Evolutionary conservation across 2,329 filamentous ascomycete genomes (phyloP), one percentile per base, ranked within the genome.

Genomic region (Aspergillus cejpii): DNA sequence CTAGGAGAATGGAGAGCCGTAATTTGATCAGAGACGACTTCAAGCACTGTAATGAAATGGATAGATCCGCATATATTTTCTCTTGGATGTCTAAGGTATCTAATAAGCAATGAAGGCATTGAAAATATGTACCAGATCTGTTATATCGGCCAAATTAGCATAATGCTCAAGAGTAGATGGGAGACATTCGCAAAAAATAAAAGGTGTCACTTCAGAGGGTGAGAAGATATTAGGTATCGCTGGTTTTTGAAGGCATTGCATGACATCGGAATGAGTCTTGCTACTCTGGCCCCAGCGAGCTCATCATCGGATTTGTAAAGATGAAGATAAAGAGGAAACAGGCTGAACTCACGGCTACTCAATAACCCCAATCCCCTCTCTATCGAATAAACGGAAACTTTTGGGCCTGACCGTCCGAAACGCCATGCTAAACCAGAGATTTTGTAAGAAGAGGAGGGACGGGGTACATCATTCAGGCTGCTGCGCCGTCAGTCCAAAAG

Each of bases 171-270:
- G 15, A 8, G 19, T 4, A 12, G 4, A 15, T 3, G n/a, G 44
- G 28, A 37, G 31, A 31, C n/a, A 39, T 14, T 10, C 31, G n/a
- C 17, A 39, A 39, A 34, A n/a, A 12, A 29, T 12, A 37, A 31
- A 48, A 48, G 40, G 43, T 52, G 63, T 80, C 78, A 80, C 76
- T 34, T 34, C 31, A 80, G 64, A 72, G 50, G n/a, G 62, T 75
- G 80, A 83, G 80, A 83, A 83, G 80, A 83, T 82, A 70, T 66
- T 26, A 37, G 52, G 66, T 73, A 70, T 71, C 71, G 78, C 80
- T 81, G 80, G 79, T 74, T 68, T 61, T 77, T 77, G 66, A 78
- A 80, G 75, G 68, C 79, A 81, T 67, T 46, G 66, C 64, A 62
- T 48, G 51, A 59, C 60, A 61, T 60, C 63, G 49, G 43, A 37